Percentiles rank a stretch among this genome's conserved stretches.
Evolutionary conservation across 2,329 filamentous ascomycete genomes (phyloP).

Genomic region (Purpureocillium lavendulum): DNA sequence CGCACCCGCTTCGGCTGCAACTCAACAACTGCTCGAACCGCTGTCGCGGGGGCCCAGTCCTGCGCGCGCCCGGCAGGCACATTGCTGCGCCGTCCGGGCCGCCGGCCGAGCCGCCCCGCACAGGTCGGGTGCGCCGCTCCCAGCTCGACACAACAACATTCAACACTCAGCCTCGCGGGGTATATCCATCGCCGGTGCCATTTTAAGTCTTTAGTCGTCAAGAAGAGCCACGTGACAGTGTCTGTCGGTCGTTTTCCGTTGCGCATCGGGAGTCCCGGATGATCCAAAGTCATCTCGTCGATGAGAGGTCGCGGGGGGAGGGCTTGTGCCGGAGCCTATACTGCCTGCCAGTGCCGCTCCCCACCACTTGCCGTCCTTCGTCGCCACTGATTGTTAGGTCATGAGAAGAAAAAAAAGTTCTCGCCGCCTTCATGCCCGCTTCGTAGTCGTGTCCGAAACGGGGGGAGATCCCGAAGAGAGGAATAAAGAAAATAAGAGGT

Average conservation of each 20-base stretch:
- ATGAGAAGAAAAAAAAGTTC: neutral
- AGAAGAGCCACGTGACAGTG: conserved; percentile 26
- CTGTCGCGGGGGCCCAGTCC: conserved; percentile 1
- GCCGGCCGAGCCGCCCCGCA: neutral
- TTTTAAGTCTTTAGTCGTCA: conserved; percentile 24
- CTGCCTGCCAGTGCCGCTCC: no score
- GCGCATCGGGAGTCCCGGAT: conserved; percentile 21
- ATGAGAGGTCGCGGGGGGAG: conserved; percentile 13
- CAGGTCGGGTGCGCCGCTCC: conserved; percentile 12
- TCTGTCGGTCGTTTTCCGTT: conserved; percentile 24
- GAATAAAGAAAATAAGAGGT: conserved; percentile 13
- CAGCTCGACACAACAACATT: conserved; percentile 22
- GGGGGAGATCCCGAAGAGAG: conserved; percentile 4
- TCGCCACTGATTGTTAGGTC: no score
- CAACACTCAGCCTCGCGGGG: conserved; percentile 28
- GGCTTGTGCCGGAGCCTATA: no score
- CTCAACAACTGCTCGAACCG: conserved; percentile 2
- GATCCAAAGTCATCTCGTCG: conserved; percentile 21
- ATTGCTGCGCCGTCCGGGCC: neutral
- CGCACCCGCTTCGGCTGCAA: conserved; percentile 1
- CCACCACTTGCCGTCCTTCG: no score
- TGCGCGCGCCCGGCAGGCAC: no score
- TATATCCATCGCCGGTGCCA: conserved; percentile 34
- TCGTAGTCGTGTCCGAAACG: conserved; percentile 1
- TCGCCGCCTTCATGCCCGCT: conserved; percentile 1